phyloP scores from a whole-genome alignment of 805 yeast species.

The Jamesozyma rosinii region DNA sequence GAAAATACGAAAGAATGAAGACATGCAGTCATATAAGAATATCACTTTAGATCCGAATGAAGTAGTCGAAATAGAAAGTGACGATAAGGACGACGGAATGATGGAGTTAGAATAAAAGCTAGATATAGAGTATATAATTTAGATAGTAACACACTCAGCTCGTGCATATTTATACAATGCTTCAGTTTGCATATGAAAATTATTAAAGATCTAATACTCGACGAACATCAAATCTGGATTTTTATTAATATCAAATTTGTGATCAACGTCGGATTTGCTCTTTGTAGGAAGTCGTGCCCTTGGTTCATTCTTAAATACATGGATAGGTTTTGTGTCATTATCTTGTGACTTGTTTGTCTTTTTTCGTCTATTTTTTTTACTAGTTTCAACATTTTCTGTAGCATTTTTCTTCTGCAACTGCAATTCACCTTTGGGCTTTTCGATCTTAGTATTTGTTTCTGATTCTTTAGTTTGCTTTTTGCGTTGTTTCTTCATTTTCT shows the following conservation, averaged over 20 bases:
- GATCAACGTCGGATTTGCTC: neutral
- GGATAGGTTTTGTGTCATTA: neutral
- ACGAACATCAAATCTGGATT: neutral
- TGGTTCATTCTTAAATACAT: neutral
- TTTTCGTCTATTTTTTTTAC: too few species aligned
- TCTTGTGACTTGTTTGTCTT: too few species aligned
- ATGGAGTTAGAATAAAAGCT: slow-evolving; percentile 9
- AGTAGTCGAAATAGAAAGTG: neutral
- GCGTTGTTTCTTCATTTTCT: neutral
- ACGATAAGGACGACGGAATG: slow-evolving; percentile 5
- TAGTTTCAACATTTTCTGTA: too few species aligned
- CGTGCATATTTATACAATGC: neutral
- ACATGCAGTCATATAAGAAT: neutral
- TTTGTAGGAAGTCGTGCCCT: neutral
- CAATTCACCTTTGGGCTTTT: too few species aligned
- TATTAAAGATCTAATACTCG: neutral
- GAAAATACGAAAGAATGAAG: slow-evolving; percentile 1
- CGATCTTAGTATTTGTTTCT: neutral
- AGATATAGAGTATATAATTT: neutral
- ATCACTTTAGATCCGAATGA: neutral
- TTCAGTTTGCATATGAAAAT: neutral
- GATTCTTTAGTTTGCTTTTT: neutral
- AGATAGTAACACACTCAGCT: neutral
- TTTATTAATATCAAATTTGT: too few species aligned
- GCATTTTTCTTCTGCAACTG: too few species aligned